Conservation (phyloP, 305 asterid species). For the Stenogyne calaminthoides region DNA sequence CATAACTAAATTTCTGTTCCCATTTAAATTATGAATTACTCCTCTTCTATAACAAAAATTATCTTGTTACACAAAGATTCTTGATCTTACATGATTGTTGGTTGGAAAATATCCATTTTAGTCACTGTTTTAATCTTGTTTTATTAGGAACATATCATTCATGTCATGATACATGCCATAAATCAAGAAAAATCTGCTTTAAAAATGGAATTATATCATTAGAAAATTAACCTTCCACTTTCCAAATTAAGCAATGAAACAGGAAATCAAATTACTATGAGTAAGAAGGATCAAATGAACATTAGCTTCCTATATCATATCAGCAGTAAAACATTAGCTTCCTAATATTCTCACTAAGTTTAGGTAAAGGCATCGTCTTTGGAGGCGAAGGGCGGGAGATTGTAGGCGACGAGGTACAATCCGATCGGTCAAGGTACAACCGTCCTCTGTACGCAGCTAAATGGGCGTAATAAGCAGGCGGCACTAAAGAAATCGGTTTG, state of each 20-base stretch:
- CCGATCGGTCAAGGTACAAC: constrained; percentile 71
- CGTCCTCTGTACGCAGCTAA: constrained; percentile 95
- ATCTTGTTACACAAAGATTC: neutral
- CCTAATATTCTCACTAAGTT: constrained; percentile 74
- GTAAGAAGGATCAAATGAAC: too few species aligned
- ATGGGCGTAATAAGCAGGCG: constrained; percentile 92
- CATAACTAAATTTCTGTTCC: neutral
- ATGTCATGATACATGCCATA: neutral
- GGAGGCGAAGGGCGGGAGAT: constrained; percentile 67
- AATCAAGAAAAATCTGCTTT: constrained; percentile 2
- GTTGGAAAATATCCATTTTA: neutral
- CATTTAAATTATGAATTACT: too few species aligned
- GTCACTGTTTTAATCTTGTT: constrained; percentile 16
- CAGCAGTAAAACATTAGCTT: constrained; percentile 94
- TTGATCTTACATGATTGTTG: neutral
- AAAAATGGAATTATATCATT: neutral
- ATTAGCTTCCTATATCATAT: constrained; percentile 26
- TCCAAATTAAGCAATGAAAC: constrained; percentile 21
- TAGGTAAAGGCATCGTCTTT: constrained; percentile 70
- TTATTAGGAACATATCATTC: constrained; percentile 8
- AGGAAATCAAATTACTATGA: neutral
- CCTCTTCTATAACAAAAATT: too few species aligned
- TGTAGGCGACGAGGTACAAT: constrained; percentile 34
- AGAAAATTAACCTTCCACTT: constrained; percentile 10
- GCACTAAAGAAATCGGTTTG: constrained; percentile 92